These are phyloP conservation scores for Salvia hispanica DNA, from an alignment of 257 asterid genomes.

Conservation along the genomic window DNA sequence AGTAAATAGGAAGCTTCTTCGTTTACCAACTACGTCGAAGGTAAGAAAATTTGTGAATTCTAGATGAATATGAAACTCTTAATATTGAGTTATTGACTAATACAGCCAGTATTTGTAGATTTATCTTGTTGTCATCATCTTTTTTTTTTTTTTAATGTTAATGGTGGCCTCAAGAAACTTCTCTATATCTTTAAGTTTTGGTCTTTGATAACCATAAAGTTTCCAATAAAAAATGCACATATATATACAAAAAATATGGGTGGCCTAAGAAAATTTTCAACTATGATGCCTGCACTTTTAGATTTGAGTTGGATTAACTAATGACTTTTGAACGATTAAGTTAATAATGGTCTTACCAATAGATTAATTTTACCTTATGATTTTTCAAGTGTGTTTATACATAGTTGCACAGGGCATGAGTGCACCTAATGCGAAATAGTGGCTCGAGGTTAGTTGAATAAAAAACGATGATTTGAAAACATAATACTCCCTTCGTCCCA, in stretches of 20 bases:
- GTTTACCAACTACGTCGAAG: background rate
- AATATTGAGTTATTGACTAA: conserved; percentile 15
- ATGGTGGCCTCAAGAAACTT: background rate
- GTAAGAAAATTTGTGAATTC: conserved; percentile 13
- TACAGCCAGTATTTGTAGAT: background rate
- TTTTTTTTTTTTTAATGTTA: too few species aligned
- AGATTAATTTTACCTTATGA: background rate
- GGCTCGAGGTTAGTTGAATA: too few species aligned
- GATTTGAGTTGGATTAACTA: conserved; percentile 36
- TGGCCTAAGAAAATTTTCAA: background rate
- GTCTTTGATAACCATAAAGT: background rate
- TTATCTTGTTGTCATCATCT: background rate
- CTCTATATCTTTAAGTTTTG: background rate
- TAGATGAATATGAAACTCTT: conserved; percentile 29
- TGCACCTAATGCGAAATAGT: too few species aligned
- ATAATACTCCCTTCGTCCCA: too few species aligned
- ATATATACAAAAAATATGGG: conserved; percentile 4
- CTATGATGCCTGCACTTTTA: conserved; percentile 18
- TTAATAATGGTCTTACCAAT: background rate
- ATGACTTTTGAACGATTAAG: conserved; percentile 4
- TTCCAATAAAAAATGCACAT: background rate
- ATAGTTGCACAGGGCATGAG: too few species aligned
- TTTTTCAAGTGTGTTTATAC: too few species aligned
- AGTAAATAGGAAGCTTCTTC: conserved; percentile 8
- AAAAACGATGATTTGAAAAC: too few species aligned